Evolutionary conservation across 257 asterid genomes (phyloP).

Genomic region (Craterostigma plantagineum): DNA sequence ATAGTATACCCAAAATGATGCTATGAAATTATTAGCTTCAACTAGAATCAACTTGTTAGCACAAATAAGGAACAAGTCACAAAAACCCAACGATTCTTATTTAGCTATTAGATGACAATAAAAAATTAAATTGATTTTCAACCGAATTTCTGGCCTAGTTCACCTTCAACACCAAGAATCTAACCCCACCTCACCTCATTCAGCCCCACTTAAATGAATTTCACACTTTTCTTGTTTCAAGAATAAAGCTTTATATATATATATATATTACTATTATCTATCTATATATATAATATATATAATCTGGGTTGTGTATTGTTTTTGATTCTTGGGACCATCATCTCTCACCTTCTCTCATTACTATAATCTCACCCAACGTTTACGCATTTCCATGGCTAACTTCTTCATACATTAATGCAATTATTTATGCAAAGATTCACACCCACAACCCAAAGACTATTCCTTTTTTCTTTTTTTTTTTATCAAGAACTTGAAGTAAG

Average conservation of each 20-base stretch:
- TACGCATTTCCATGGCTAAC: constrained; percentile 8
- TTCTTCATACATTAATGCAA: constrained; percentile 8
- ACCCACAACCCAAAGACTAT: constrained; percentile 10
- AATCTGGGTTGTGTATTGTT: constrained; percentile 9
- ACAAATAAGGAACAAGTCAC: no score
- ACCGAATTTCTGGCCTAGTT: constrained; percentile 17
- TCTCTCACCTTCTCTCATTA: constrained; percentile 33
- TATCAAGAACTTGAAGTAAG: constrained; percentile 13
- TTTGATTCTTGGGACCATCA: constrained; percentile 34
- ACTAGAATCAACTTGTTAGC: no score
- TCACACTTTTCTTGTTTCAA: constrained; percentile 6
- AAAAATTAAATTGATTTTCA: no score
- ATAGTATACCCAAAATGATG: no score
- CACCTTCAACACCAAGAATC: constrained; percentile 17
- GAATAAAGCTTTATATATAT: constrained; percentile 14
- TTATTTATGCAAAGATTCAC: constrained; percentile 15
- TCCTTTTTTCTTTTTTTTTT: constrained; percentile 18
- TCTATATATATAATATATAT: constrained; percentile 2
- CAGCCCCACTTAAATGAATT: no score
- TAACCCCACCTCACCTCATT: constrained; percentile 2
- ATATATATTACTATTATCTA: neutral
- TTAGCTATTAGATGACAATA: no score
- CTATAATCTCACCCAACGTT: constrained; percentile 10
- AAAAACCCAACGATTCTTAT: no score
- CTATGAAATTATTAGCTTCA: no score